Base-by-base conservation (phyloP, 768 basidiomycete genomes). In the Suillus bovinus region DNA sequence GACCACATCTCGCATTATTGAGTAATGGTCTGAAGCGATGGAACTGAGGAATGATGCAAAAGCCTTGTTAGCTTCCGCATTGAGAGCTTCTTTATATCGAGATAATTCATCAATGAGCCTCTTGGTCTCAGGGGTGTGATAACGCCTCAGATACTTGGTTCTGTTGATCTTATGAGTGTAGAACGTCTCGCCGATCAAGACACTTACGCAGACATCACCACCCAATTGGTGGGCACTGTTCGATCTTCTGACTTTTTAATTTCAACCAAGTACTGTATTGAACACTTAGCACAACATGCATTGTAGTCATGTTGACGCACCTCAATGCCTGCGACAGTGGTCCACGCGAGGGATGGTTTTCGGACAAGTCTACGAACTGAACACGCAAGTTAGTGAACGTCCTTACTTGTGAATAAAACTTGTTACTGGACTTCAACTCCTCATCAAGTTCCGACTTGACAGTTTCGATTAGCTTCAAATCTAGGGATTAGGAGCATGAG, bases 291-390 rank as follows among this genome's bases (percentile, higher is more conserved):
- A 44, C 22, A 41, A 39, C 14, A 27, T 20, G 17, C 27, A 5
- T 39, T 50, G 55, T 31, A 29, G 52, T 38, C n/a, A 24, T 8
- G 47, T 53, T 20, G 11, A 61, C 78, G 61, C 66, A 93, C 94
- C 73, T 94, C 94, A 60, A 89, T 88, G 0, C 84, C 88, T 0
- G 81, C 76, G 14, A 88, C 80, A 5, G 81, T 83, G 3, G 83
- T 82, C 81, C 86, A 99, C 59, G 88, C 77, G 27, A 95, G 78
- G 10, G 85, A 86, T 0, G 93, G 93, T 70, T 87, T 83, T 66
- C 83, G 86, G 31, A 98, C 71, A 11, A 82, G 66, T 70, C 87
- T 92, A 20, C 94, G 83, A 55, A 93, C 90, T 93, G 61, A 24
- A 20, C 49, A 61, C 13, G 52, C 11, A 31, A 17, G 50, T 66